A percentile compares a stretch with the other conserved stretches of the same genome.
Evolutionary conservation across 1,284 basidiomycete species (phyloP).

Genomic region (Phylloporus sp.): DNA sequence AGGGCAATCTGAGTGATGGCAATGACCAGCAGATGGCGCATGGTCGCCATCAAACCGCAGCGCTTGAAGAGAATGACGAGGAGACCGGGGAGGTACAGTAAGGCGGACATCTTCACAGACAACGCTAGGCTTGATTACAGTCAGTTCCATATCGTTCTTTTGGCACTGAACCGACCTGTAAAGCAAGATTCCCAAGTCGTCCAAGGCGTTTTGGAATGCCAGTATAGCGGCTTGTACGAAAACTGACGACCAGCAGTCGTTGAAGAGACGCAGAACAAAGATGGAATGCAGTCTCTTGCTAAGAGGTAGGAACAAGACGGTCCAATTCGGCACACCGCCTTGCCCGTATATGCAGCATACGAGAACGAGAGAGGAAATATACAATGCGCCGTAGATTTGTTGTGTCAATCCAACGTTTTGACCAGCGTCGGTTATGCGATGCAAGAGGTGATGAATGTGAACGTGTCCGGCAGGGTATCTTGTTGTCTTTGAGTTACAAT

Average conservation of each 20-base stretch:
- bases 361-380: slow-evolving; percentile 66
- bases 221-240: slow-evolving; percentile 62
- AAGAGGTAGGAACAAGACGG: slow-evolving; percentile 76
- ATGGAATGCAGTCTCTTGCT: slow-evolving; percentile 96
- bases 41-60: slow-evolving; percentile 61
- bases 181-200: slow-evolving; percentile 66
- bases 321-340: slow-evolving; percentile 78
- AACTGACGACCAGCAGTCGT: slow-evolving; percentile 89
- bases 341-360: slow-evolving; percentile 72
- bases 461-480: slow-evolving; percentile 97
- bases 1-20: slow-evolving; percentile 62
- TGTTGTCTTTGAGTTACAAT: slow-evolving; percentile 11
- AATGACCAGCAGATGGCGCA: slow-evolving; percentile 61
- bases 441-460: slow-evolving; percentile 80
- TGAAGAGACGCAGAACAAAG: slow-evolving; percentile 92
- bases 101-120: slow-evolving; percentile 95
- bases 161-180: slow-evolving; percentile 64
- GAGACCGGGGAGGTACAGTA: slow-evolving; percentile 92
- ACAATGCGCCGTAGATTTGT: slow-evolving; percentile 77
- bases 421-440: slow-evolving; percentile 67
- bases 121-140: slow-evolving; percentile 67
- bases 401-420: slow-evolving; percentile 72
- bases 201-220: slow-evolving; percentile 61
- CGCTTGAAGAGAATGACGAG: slow-evolving; percentile 81
- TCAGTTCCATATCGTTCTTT: slow-evolving; percentile 13